A percentile compares a stretch with the other conserved stretches of the same genome.
Conservation (phyloP, 78 protist genomes). For the Dictyostelium intermedium region DNA sequence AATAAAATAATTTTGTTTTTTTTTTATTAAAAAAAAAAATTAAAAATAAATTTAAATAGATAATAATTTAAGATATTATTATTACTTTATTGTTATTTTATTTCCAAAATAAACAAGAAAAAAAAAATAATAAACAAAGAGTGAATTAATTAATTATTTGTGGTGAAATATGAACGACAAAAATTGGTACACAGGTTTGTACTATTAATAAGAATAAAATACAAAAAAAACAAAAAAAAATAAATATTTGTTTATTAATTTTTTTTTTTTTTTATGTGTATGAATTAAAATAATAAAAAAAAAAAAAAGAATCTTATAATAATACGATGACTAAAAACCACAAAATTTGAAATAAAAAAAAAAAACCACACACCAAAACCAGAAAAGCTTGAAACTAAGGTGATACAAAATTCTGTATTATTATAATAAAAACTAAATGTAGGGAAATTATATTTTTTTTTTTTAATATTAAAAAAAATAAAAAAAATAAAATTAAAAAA, state of each 20-base stretch:
- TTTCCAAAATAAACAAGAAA: too few species aligned
- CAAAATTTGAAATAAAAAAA: not conserved
- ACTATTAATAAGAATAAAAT: not conserved
- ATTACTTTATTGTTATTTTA: too few species aligned
- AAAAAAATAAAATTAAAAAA: too few species aligned
- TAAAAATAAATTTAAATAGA: too few species aligned
- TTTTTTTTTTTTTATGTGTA: not conserved
- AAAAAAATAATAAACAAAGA: not conserved
- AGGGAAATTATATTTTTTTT: too few species aligned
- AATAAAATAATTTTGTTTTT: too few species aligned
- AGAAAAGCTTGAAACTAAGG: too few species aligned
- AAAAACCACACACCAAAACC: not conserved
- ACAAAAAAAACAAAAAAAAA: too few species aligned
- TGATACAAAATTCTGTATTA: too few species aligned
- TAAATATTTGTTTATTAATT: too few species aligned
- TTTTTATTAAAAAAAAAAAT: too few species aligned
- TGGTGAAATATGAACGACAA: not conserved
- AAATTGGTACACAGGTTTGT: not conserved
- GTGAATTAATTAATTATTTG: not conserved
- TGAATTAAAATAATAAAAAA: not conserved
- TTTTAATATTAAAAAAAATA: too few species aligned
- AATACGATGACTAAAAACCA: not conserved
- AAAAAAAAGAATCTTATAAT: not conserved
- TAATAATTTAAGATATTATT: not conserved
- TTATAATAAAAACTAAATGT: not conserved